Conservation (phyloP, 768 basidiomycete species). For the Boletus sensibilis region DNA sequence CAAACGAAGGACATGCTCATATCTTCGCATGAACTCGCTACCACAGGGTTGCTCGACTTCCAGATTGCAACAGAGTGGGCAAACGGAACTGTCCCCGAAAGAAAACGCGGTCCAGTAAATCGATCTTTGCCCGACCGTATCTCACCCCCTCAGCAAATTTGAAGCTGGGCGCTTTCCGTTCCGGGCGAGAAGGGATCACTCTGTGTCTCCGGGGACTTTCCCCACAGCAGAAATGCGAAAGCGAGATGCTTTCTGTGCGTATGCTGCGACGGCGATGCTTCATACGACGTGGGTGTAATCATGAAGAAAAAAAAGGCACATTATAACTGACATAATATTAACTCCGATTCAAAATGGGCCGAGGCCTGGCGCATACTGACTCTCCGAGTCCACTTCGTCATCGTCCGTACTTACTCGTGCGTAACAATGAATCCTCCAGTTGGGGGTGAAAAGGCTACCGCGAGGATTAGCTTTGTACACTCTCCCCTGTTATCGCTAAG, state of each 20-base stretch:
- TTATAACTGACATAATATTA: constrained; percentile 10
- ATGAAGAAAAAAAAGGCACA: constrained; percentile 23
- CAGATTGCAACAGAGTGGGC: constrained; percentile 57
- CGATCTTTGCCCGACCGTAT: constrained; percentile 48
- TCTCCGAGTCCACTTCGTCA: not conserved
- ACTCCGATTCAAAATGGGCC: constrained; percentile 22
- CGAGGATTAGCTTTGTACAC: constrained; percentile 24
- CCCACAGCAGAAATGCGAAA: constrained; percentile 68
- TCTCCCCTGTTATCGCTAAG: constrained; percentile 27
- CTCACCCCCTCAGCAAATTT: constrained; percentile 66
- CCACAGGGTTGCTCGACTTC: constrained; percentile 34
- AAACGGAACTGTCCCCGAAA: constrained; percentile 37
- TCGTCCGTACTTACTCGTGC: not conserved
- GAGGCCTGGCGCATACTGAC: not conserved
- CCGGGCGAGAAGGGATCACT: constrained; percentile 52
- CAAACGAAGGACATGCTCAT: constrained; percentile 62
- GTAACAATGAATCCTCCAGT: constrained; percentile 20
- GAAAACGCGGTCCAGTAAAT: constrained; percentile 33
- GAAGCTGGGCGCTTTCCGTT: constrained; percentile 72
- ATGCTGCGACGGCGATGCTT: constrained; percentile 88
- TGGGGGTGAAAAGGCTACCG: constrained; percentile 11
- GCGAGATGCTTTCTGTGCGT: constrained; percentile 58
- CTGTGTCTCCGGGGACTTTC: constrained; percentile 94
- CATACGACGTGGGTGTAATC: constrained; percentile 47
- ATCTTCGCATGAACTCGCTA: constrained; percentile 67